Conservation (phyloP, 225 moss, liverwort and hornwort species). For the Sphagnum tenellum region DNA sequence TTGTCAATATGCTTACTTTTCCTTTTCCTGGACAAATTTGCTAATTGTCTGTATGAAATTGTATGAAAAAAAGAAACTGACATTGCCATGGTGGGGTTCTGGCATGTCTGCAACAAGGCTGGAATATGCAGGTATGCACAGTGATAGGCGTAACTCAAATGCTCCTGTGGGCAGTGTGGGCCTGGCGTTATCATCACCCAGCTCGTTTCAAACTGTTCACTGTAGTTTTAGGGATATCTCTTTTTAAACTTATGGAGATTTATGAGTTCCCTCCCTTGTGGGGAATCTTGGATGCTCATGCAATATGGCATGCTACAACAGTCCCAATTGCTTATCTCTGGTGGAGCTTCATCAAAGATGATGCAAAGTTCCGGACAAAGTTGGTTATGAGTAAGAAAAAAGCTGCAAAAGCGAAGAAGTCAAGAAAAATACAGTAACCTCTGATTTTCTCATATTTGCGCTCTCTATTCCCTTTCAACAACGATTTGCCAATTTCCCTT, state of each 20-base stretch:
- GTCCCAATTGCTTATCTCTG: slow-evolving; percentile 73
- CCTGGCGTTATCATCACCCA: slow-evolving; percentile 55
- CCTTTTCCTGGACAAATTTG: no score
- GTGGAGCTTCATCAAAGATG: slow-evolving; percentile 96
- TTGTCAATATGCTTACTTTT: no score
- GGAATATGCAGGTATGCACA: slow-evolving; percentile 83
- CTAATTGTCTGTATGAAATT: no score
- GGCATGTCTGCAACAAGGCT: slow-evolving; percentile 24
- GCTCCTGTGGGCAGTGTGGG: slow-evolving; percentile 80
- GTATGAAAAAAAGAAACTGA: no score
- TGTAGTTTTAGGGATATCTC: slow-evolving; percentile 62
- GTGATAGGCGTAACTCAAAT: slow-evolving; percentile 63
- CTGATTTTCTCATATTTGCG: no score
- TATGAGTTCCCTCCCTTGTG: slow-evolving; percentile 86
- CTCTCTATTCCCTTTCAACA: no score
- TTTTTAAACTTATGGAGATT: slow-evolving; percentile 89
- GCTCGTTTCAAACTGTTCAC: slow-evolving; percentile 70
- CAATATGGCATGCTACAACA: slow-evolving; percentile 90
- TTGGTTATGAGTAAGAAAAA: no score
- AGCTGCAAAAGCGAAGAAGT: no score
- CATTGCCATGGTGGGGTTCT: no score
- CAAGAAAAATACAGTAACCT: no score
- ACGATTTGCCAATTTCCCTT: no score
- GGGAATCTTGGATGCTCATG: slow-evolving; percentile 87
- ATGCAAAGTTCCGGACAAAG: slow-evolving; percentile 58